Base-by-base conservation (phyloP, 2,329 filamentous ascomycete species). In the Colletotrichum truncatum region DNA sequence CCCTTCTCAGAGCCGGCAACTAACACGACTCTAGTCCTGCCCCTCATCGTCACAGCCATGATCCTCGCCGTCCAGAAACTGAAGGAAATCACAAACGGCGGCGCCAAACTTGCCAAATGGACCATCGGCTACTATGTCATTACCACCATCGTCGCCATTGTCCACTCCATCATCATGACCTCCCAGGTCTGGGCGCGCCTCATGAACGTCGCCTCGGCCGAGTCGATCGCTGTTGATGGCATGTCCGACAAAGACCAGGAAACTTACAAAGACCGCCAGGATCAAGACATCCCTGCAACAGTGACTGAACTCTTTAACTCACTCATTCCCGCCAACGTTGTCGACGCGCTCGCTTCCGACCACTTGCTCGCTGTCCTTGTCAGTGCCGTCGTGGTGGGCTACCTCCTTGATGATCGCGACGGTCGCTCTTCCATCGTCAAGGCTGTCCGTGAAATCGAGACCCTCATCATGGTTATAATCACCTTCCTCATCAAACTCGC, bases 1-100 rank as follows among this genome's bases (percentile, higher is more conserved):
- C 8, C 23, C 41, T 9, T 46, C 16, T 16, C 26, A 41, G 23
- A 41, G 18, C 10, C 36, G 14, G 25, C n/a, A 8, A n/a, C 43
- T 65, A 43, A 66, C 51, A 41, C 8, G 32, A n/a, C 3, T 11
- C 5, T 4, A 84, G 84, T 86, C 1, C 75, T 86, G 2, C 84
- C 84, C 2, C 72, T 86, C 57, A 86, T 86, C 41, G 75, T 85
- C 25, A 80, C 78, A 7, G 83, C 84, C 23, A 85, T 86, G 77
- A 80, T 86, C 48, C 75, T 85, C 16, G 81, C 84, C 5, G 75
- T 86, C 6, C 81, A 82, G 48, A 77, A 78, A n/a, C 76, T 86
- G 7, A 78, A 81, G 16, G 77, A 75, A 6, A 83, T 86, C 78
- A 74, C 80, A 10, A 70, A 77, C 9, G 78, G 80, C 11, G 82